A percentile compares a stretch with the other conserved stretches of the same genome.
Conservation (phyloP, 1,284 basidiomycete genomes). For the Ganoderma lucidum region DNA sequence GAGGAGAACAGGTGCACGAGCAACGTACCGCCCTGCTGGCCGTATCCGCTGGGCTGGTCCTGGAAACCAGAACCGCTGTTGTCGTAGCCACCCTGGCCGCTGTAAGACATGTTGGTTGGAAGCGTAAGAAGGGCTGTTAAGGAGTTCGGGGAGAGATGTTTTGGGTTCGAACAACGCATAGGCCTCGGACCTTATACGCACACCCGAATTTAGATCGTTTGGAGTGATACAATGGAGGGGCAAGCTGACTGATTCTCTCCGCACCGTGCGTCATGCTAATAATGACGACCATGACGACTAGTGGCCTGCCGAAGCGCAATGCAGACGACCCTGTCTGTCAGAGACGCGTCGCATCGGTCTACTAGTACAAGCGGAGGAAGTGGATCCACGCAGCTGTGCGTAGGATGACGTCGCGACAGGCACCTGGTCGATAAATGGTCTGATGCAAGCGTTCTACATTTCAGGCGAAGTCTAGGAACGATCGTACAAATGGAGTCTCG, state of each 20-base stretch:
- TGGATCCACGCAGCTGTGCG: neutral
- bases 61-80: slow-evolving; percentile 8
- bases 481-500: neutral
- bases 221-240: neutral
- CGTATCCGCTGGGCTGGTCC: slow-evolving; percentile 7
- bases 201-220: neutral
- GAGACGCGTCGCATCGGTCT: neutral
- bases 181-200: neutral
- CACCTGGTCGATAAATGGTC: neutral
- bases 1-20: neutral
- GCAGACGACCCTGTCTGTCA: neutral
- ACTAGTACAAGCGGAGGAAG: neutral
- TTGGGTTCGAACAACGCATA: neutral
- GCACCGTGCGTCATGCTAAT: neutral
- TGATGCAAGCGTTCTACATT: neutral
- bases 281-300: neutral
- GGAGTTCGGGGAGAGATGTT: slow-evolving; percentile 1
- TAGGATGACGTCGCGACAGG: neutral
- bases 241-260: neutral
- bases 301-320: neutral
- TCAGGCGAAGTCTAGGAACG: neutral
- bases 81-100: slow-evolving; percentile 8
- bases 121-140: neutral
- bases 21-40: neutral
- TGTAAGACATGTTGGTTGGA: slow-evolving; percentile 33